A percentile compares a stretch with the other conserved stretches of the same genome.
Conservation (phyloP, 78 protist genomes). For the Cavenderia fasciculata region DNA sequence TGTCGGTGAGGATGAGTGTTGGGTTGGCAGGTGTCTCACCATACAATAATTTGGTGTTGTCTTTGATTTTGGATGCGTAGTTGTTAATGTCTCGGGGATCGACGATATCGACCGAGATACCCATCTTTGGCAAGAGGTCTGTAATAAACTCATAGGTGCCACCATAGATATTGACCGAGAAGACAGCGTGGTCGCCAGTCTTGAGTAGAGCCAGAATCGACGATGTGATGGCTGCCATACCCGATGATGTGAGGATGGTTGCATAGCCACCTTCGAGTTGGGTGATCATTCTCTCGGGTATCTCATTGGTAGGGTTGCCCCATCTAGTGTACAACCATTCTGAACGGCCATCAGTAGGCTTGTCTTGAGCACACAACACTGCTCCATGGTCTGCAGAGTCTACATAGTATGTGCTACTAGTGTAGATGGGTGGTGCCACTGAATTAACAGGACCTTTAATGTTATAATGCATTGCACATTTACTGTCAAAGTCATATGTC, state of each 20-base stretch:
- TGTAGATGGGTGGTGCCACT: slow-evolving; percentile 1
- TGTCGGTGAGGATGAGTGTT: slow-evolving; percentile 67
- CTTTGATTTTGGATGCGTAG: slow-evolving; percentile 57
- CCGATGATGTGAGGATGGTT: slow-evolving; percentile 44
- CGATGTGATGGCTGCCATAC: slow-evolving; percentile 84
- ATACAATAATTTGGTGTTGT: slow-evolving; percentile 85
- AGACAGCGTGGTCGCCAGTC: slow-evolving; percentile 85
- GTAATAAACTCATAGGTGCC: slow-evolving; percentile 69
- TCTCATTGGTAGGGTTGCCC: slow-evolving; percentile 78
- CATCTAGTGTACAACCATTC: slow-evolving; percentile 27
- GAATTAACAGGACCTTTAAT: slow-evolving; percentile 11
- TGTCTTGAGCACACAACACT: background rate
- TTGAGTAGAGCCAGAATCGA: slow-evolving; percentile 16
- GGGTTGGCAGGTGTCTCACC: slow-evolving; percentile 91
- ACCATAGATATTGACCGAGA: slow-evolving; percentile 83
- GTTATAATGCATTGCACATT: too few species aligned
- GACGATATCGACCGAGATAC: slow-evolving; percentile 59
- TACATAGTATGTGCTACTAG: background rate
- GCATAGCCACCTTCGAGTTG: slow-evolving; percentile 60
- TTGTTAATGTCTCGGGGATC: slow-evolving; percentile 37
- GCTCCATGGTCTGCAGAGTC: slow-evolving; percentile 29
- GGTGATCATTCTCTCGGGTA: slow-evolving; percentile 36
- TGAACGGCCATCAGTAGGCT: background rate
- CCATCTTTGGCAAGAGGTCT: slow-evolving; percentile 43
- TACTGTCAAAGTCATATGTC: too few species aligned